Conservation (phyloP, 352 stramenopile species). For the Phytophthora agathidicida region DNA sequence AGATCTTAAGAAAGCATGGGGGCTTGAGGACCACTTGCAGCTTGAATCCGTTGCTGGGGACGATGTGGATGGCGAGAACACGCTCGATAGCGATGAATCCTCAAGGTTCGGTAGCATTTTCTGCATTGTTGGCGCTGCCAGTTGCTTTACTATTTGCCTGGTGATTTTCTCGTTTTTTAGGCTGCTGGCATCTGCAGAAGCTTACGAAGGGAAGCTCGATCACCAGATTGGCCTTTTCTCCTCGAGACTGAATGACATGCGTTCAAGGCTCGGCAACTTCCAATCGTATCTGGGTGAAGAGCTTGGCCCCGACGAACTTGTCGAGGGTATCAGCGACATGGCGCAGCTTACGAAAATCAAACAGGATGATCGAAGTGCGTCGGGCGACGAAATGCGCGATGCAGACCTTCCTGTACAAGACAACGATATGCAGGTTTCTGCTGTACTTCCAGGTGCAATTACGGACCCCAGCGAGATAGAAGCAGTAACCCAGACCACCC, state of each 20-base stretch:
- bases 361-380: background rate
- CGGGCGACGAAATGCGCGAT: background rate
- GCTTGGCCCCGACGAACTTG: constrained; percentile 23
- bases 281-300: constrained; percentile 43
- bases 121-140: background rate
- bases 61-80: background rate
- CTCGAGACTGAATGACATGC: constrained; percentile 38
- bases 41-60: constrained; percentile 6
- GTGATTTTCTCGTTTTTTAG: no score
- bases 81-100: constrained; percentile 6
- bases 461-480: constrained; percentile 14
- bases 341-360: constrained; percentile 9
- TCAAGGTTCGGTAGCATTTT: constrained; percentile 6
- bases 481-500: constrained; percentile 6
- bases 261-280: constrained; percentile 45
- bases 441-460: constrained; percentile 29
- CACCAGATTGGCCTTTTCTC: constrained; percentile 43
- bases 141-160: background rate
- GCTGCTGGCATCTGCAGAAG: constrained; percentile 44
- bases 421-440: constrained; percentile 5
- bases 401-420: constrained; percentile 5
- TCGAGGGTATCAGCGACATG: constrained; percentile 6
- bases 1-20: constrained; percentile 62
- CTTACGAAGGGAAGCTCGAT: constrained; percentile 51
- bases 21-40: constrained; percentile 28